Conservation (phyloP, 78 protist species). For the Polysphondylium violaceum region DNA sequence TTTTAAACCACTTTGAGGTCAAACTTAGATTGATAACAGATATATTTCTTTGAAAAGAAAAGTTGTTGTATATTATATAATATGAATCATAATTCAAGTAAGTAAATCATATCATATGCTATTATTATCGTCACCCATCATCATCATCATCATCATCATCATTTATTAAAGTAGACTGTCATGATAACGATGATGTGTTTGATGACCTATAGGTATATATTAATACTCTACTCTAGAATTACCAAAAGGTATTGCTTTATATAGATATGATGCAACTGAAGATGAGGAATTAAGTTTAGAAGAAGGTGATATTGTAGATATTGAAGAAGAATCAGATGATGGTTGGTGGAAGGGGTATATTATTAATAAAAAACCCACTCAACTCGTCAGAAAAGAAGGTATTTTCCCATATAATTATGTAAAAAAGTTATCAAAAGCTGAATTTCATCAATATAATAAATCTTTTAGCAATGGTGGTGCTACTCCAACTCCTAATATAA, state of each 20-base stretch:
- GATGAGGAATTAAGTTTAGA: constrained; percentile 53
- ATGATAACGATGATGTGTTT: too few relatives aligned
- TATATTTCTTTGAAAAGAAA: too few relatives aligned
- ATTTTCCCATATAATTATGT: constrained; percentile 69
- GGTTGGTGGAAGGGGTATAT: constrained; percentile 73
- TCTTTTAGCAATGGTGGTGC: neutral
- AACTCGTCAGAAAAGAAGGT: constrained; percentile 22
- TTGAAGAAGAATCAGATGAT: constrained; percentile 56
- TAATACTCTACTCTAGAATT: neutral
- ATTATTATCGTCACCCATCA: too few relatives aligned
- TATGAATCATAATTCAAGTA: too few relatives aligned
- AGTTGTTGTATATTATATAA: too few relatives aligned
- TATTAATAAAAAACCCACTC: neutral
- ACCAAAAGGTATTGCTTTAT: constrained; percentile 64
- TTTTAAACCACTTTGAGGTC: too few relatives aligned
- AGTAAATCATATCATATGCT: too few relatives aligned
- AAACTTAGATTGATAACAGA: too few relatives aligned
- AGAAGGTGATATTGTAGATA: constrained; percentile 67
- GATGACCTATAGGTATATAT: too few relatives aligned
- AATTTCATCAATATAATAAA: constrained; percentile 13
- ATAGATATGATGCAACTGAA: constrained; percentile 54
- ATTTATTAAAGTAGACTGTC: too few relatives aligned
- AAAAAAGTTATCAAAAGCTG: constrained; percentile 10
- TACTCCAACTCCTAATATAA: neutral
- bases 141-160: too few relatives aligned